Percentiles rank a stretch among this genome's conserved stretches.
Conservation (phyloP, 768 basidiomycete species). For the Podaxis mareebaensis region DNA sequence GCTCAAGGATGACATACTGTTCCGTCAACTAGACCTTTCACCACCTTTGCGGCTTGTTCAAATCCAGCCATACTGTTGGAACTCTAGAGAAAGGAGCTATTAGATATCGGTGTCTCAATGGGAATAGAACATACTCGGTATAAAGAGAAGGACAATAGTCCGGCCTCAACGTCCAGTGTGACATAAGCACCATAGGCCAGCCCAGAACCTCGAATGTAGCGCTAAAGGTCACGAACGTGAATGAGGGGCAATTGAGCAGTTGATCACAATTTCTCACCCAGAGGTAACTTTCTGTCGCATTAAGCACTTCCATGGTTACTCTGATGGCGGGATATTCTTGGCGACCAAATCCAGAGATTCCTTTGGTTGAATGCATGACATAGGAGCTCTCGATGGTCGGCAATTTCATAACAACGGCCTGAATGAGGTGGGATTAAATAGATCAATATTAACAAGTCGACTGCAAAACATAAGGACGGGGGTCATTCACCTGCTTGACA, state of each 20-base stretch:
- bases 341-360: slow-evolving; percentile 78
- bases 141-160: slow-evolving; percentile 71
- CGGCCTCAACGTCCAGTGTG: slow-evolving; percentile 74
- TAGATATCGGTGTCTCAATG: neutral
- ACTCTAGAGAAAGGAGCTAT: slow-evolving; percentile 47
- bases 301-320: slow-evolving; percentile 84
- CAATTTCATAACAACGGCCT: slow-evolving; percentile 87
- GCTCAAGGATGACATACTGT: slow-evolving; percentile 50
- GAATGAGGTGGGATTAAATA: slow-evolving; percentile 3
- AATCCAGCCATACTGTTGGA: slow-evolving; percentile 81
- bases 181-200: slow-evolving; percentile 91
- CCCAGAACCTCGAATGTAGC: slow-evolving; percentile 91
- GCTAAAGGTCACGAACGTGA: slow-evolving; percentile 38
- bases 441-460: neutral
- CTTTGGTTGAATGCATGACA: slow-evolving; percentile 74
- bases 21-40: slow-evolving; percentile 80
- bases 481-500: slow-evolving; percentile 56
- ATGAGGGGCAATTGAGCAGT: slow-evolving; percentile 10
- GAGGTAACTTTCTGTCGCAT: slow-evolving; percentile 91
- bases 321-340: slow-evolving; percentile 83
- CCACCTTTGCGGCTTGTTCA: slow-evolving; percentile 74
- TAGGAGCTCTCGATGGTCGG: slow-evolving; percentile 95
- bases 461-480: too few relatives aligned
- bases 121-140: slow-evolving; percentile 60
- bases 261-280: slow-evolving; percentile 56